Base-by-base conservation (phyloP, 768 basidiomycete species). In the Crassisporium funariophilum region DNA sequence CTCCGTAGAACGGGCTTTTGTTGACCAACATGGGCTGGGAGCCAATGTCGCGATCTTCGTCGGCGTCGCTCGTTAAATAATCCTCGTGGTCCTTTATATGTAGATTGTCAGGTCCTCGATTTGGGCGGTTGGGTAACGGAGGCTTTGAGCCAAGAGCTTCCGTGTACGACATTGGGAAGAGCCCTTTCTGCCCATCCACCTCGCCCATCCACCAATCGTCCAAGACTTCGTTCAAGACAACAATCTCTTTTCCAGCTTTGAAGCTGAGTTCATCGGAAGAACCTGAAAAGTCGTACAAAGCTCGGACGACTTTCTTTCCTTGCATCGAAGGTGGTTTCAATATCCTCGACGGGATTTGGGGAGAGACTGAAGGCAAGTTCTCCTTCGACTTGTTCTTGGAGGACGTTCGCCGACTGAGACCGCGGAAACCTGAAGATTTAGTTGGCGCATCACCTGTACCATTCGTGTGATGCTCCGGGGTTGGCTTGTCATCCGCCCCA, bases 171-270 rank as follows among this genome's bases (percentile, higher is more conserved):
- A 81, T 77, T 0, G 93, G 93, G 75, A 97, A 95, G 33, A 95
- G 62, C 11, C 93, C 93, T 41, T 77, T 82, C 51, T 73, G 74
- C 2, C 88, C 90, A 45, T 77, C 68, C 24, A 82, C 62, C 60
- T 88, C 83, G 5, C 92, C 93, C 72, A 92, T 79, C 88, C 91
- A 95, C 93, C 93, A 95, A 49, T 83, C 91, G 51, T 90, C 88
- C 24, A 91, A 71, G 1, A 93, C 88, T 62, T 95, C 91, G 24
- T 82, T 83, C 21, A 90, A 56, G 21, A 94, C 83, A 11, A 75
- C 64, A 46, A 97, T 86, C 54, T 90, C 81, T 31, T 86, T 84
- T 0, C 91, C 93, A 4, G 75, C 70, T 47, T 70, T 76, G 69
- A 95, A 86, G 34, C 77, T 77, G 27, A 97, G 71, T 63, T 95